Conservation (phyloP, 768 basidiomycete species). For the Russula compacta region DNA sequence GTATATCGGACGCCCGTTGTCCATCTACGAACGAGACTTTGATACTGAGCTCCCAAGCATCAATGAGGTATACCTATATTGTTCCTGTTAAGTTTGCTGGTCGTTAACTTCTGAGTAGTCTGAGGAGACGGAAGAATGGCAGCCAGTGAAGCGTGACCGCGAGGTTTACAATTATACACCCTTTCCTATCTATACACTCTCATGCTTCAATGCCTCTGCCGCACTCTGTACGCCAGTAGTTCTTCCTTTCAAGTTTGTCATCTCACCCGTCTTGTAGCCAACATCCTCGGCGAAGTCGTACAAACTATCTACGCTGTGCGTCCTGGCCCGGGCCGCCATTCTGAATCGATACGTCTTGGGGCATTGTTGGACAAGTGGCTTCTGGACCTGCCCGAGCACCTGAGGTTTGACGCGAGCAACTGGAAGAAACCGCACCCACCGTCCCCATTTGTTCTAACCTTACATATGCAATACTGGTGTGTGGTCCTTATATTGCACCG, state of each 20-base stretch:
- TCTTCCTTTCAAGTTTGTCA: not conserved
- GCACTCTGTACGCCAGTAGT: slow-evolving; percentile 46
- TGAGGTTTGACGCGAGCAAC: slow-evolving; percentile 46
- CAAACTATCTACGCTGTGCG: slow-evolving; percentile 65
- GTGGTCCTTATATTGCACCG: slow-evolving; percentile 65
- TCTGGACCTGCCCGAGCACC: slow-evolving; percentile 55
- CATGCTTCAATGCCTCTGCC: slow-evolving; percentile 74
- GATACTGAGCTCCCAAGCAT: slow-evolving; percentile 59
- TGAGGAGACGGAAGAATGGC: slow-evolving; percentile 57
- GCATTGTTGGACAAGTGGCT: slow-evolving; percentile 66
- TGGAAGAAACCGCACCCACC: slow-evolving; percentile 35
- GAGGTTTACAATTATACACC: slow-evolving; percentile 24
- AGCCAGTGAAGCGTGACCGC: slow-evolving; percentile 33
- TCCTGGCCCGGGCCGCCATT: slow-evolving; percentile 44
- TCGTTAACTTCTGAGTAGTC: slow-evolving; percentile 28
- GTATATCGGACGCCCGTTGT: slow-evolving; percentile 71
- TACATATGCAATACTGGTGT: slow-evolving; percentile 87
- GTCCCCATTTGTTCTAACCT: slow-evolving; percentile 57
- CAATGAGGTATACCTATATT: slow-evolving; percentile 39
- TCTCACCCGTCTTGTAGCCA: slow-evolving; percentile 36
- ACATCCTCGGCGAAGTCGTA: slow-evolving; percentile 57
- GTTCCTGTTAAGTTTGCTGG: not conserved
- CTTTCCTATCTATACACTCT: slow-evolving; percentile 44
- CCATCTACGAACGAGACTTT: slow-evolving; percentile 67
- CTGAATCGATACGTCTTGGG: slow-evolving; percentile 50